A percentile compares a stretch with the other conserved stretches of the same genome.
These are phyloP conservation scores for Pholiota microspora DNA, from an alignment of 768 basidiomycete genomes.

Conservation along the genomic window DNA sequence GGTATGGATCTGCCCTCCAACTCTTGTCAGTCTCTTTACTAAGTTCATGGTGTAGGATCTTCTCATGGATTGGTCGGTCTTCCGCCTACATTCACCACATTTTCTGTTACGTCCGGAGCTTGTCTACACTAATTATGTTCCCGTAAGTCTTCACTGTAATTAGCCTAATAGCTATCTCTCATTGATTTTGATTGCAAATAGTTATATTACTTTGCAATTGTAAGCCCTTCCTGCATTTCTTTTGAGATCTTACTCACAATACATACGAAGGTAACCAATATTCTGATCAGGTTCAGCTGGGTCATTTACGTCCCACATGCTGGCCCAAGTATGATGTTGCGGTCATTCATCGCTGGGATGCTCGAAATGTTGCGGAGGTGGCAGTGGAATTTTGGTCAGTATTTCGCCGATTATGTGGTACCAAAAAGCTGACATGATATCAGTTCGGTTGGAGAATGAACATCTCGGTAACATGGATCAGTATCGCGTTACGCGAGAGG, in stretches of 20 bases:
- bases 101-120: slow-evolving; percentile 72
- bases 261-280: slow-evolving; percentile 60
- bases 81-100: slow-evolving; percentile 53
- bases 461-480: slow-evolving; percentile 93
- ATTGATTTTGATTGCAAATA: slow-evolving; percentile 22
- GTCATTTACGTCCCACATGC: slow-evolving; percentile 65
- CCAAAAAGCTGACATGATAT: neutral
- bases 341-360: slow-evolving; percentile 65
- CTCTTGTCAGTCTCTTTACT: neutral
- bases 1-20: slow-evolving; percentile 43
- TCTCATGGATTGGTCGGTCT: slow-evolving; percentile 89
- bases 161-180: neutral
- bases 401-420: neutral
- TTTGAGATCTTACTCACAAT: neutral
- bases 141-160: slow-evolving; percentile 37
- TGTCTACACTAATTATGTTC: slow-evolving; percentile 62
- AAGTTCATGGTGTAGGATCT: slow-evolving; percentile 55
- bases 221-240: slow-evolving; percentile 27
- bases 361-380: slow-evolving; percentile 79
- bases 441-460: slow-evolving; percentile 57
- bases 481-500: slow-evolving; percentile 84
- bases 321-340: slow-evolving; percentile 47
- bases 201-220: slow-evolving; percentile 80
- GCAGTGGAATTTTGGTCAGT: slow-evolving; percentile 92
- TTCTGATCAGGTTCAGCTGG: slow-evolving; percentile 81